Base-by-base conservation (phyloP, 768 basidiomycete species). In the Boletus barrowsii region DNA sequence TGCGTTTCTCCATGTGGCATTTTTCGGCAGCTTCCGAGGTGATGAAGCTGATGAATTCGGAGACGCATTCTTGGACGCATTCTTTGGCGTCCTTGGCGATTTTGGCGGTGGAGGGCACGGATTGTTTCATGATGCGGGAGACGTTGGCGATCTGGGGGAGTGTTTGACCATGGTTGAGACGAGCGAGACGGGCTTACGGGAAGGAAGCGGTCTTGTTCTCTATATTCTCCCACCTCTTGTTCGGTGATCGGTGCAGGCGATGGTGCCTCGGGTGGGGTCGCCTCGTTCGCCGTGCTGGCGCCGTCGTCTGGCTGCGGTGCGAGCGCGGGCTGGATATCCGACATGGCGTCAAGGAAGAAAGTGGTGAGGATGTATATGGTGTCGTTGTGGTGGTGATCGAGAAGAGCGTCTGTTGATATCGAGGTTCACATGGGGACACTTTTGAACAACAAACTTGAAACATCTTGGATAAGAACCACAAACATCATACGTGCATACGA, bases 41-140 rank as follows among this genome's bases (percentile, higher is more conserved):
- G 75, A 98, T 93, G 80, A 98, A 98, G 62, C 86, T 87, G 71
- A 98, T 98, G 78, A 97, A 98, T 75, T 98, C 96, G 41, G 90
- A 93, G 52, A 97, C 93, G 73, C 95, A 97, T 74, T 98, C 96
- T 70, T 98, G 96, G 41, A 98, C 93, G 72, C 92, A 94, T 74
- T 98, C 96, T 69, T 98, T 98, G 42, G 94, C 94, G 72, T 98
- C 96, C 71, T 98, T 98, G 9, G 92, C 90, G 64, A 98, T 96
- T 75, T 98, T 98, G 41, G 96, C 92, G 18, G 88, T 88, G 0
- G 85, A 75, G 0, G 96, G 95, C 3, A 98, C 86, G 11, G 92
- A 82, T 41, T 85, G 77, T 72, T 98, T 98, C 95, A 98, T 98
- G 66, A 98, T 95, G 20, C 96, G 83, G 15, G 93, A 86, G n/a